Conservation (phyloP, 225 moss, liverwort and hornwort species). For the Antitrichia curtipendula region DNA sequence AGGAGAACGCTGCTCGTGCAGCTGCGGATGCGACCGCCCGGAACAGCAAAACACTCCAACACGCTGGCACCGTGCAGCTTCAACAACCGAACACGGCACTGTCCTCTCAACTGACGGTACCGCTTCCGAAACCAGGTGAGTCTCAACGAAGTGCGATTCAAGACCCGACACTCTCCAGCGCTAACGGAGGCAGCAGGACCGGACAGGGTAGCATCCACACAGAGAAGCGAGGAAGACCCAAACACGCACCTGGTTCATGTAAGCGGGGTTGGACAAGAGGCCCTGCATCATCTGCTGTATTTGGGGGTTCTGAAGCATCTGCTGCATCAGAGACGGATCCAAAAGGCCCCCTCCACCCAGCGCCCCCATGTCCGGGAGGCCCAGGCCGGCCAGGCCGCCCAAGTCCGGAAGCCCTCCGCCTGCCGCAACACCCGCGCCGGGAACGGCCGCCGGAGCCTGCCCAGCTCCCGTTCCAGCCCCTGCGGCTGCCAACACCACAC, state of each 20-base stretch:
- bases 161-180: neutral
- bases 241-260: slow-evolving; percentile 74
- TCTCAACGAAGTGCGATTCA: neutral
- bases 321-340: slow-evolving; percentile 77
- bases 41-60: neutral
- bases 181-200: neutral
- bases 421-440: neutral
- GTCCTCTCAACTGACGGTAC: neutral
- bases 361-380: slow-evolving; percentile 59
- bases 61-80: neutral
- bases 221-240: neutral
- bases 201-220: neutral
- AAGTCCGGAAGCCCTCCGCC: slow-evolving; percentile 34
- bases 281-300: slow-evolving; percentile 98
- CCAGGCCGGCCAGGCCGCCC: slow-evolving; percentile 66
- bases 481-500: slow-evolving; percentile 29
- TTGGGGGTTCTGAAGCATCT: slow-evolving; percentile 96
- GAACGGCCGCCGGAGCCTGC: slow-evolving; percentile 9
- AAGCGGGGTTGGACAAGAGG: slow-evolving; percentile 73
- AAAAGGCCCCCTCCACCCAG: slow-evolving; percentile 36
- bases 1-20: neutral
- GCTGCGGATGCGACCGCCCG: neutral
- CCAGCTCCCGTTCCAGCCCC: slow-evolving; percentile 38
- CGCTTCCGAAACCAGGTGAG: neutral
- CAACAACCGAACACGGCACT: neutral